Evolutionary conservation across 1,284 basidiomycete species (phyloP), one percentile per base, ranked within the genome.

Genomic region (Rhodotorula sp.): DNA sequence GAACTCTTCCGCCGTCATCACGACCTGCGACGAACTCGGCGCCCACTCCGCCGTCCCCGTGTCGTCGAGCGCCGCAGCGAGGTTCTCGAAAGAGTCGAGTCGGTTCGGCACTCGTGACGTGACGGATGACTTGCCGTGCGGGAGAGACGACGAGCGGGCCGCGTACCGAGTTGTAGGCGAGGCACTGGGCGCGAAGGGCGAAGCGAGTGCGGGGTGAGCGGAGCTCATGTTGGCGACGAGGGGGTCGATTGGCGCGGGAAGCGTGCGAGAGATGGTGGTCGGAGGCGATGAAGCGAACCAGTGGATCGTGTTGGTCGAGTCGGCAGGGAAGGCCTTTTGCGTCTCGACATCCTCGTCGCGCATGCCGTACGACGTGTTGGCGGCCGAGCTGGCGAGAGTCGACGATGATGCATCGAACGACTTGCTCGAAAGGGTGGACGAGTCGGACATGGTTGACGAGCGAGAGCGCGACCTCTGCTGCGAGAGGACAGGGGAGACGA

Each of bases 361-460:
- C 27, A 36, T 46, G 34, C 58, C 47, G 27, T 13, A 56, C 13
- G 64, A 66, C 9, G 59, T 60, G 46, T 66, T 66, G 8, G 64
- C 64, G 1, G 64, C 64, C 24, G 68, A 63, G 53, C 64, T 66
- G 20, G 64, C 68, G 30, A 70, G 61, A 4, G 68, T 72, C 27
- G 70, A 72, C 9, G 39, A 44, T 10, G 39, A 44, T 8, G 66
- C 59, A 47, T 60, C 66, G 57, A 72, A 58, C 11, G 59, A 64
- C 39, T 57, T 64, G 66, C 46, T 47, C 44, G 64, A 66, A 3
- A 66, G n/a, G n/a, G 51, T 49, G 22, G 64, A 60, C 27, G n/a
- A 17, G 46, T 57, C 56, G 13, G 64, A 66, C 22, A 39, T 11
- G 20, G 61, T 34, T 10, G 68, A 70, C 1, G 57, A 59, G 44